Base-by-base conservation (phyloP, 257 asterid species). In the Henckelia pumila region DNA sequence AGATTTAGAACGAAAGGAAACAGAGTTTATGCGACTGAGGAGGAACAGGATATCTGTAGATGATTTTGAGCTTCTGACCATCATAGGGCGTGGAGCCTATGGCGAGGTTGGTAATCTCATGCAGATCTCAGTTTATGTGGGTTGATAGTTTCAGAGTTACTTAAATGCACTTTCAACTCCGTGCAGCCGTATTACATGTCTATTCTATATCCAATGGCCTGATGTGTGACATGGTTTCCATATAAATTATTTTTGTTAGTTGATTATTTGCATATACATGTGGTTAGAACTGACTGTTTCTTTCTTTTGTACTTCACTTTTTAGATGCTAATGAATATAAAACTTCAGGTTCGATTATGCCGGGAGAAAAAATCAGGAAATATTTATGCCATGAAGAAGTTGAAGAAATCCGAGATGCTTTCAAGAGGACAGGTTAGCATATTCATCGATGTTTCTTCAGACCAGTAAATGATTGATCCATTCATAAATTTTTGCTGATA, bases 301-400 rank as follows among this genome's bases (percentile, higher is more conserved):
- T 33, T 33, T 33, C 40, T 59, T 49, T 73, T 47, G 67, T 68
- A 28, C 71, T 75, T 44, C 37, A 6, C 10, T 1, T 32, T 44
- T 13, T 44, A 44, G 52, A 13, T 14, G 52, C 52, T 44, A 64
- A 71, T 68, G 22, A 64, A 72, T 71, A 22, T 26, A 26, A 61
- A 50, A 58, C 64, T 78, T 67, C 92, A 93, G 97, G 99, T 93
- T 53, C 86, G 95, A 59, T 80, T 93, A 73, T 93, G 99, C 65
- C 89, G 95, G 68, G 99, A 93, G 81, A 93, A 73, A 78, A 93
- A 90, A 77, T 85, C 99, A 3, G 97, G 99, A 61, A 86, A 85
- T 76, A 88, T 93, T 56, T 93, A 93, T 83, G 99, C 99, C 74
- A 93, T 93, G 99, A 93, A 93, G 87, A 93, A 93, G 79, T 79